Conservation (phyloP, 768 basidiomycete genomes). For the Psilocybe tampanensis region DNA sequence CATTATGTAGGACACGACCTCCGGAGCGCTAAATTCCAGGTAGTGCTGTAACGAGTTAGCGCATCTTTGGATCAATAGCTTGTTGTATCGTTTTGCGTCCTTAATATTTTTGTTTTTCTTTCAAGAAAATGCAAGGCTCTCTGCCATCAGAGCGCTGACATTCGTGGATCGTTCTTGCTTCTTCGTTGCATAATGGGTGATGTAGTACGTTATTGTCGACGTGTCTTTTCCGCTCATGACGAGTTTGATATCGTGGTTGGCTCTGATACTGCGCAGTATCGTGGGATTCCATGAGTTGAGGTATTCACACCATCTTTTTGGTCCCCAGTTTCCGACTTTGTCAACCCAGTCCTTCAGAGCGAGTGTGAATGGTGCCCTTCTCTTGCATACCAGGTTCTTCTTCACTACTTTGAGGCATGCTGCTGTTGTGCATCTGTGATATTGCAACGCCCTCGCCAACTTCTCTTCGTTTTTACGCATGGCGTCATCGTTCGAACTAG, state of each 20-base stretch:
- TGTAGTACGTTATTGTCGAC: conserved; percentile 36
- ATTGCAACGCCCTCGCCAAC: conserved; percentile 30
- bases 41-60: conserved; percentile 31
- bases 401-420: conserved; percentile 23
- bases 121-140: conserved; percentile 22
- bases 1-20: conserved; percentile 42
- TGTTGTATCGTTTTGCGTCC: conserved; percentile 25
- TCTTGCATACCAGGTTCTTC: conserved; percentile 32
- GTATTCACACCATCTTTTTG: conserved; percentile 17
- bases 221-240: conserved; percentile 34
- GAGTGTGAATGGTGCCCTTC: conserved; percentile 29
- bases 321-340: conserved; percentile 30
- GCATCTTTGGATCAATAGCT: conserved; percentile 32
- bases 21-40: conserved; percentile 40
- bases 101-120: conserved; percentile 10
- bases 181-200: conserved; percentile 41
- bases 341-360: conserved; percentile 25
- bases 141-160: conserved; percentile 37
- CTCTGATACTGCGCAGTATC: no score
- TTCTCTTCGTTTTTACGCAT: conserved; percentile 14
- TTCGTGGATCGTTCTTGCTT: conserved; percentile 38
- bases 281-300: conserved; percentile 33
- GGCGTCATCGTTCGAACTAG: conserved; percentile 1
- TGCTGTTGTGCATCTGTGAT: conserved; percentile 29
- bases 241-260: conserved; percentile 43